Evolutionary conservation across 2,329 filamentous ascomycete genomes (phyloP).

Genomic region (Claviceps cyperi): DNA sequence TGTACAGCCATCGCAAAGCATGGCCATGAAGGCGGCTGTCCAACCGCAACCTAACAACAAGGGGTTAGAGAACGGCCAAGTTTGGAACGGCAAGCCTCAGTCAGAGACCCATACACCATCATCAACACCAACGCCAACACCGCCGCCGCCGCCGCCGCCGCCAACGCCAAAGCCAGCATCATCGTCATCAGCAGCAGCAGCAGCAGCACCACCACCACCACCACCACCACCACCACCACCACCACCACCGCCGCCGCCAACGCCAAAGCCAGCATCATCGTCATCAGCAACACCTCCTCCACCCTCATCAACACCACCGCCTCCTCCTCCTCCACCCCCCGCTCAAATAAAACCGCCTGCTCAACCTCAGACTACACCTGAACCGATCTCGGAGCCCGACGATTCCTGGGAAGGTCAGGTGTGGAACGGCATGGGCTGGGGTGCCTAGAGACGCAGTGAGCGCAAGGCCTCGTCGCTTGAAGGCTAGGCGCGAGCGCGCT

Average conservation of each 20-base stretch:
- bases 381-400: neutral
- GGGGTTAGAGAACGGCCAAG: neutral
- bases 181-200: neutral
- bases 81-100: conserved; percentile 2
- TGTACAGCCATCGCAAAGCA: neutral
- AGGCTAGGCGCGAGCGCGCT: neutral
- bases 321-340: neutral
- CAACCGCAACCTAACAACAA: neutral
- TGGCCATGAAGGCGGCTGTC: too few relatives aligned
- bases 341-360: neutral
- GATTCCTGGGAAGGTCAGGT: conserved; percentile 3
- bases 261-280: too few relatives aligned
- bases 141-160: too few relatives aligned
- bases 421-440: conserved; percentile 4
- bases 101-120: neutral
- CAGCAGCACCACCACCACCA: neutral
- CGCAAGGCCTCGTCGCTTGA: neutral
- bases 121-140: neutral
- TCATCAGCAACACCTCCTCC: too few relatives aligned
- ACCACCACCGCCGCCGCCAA: neutral
- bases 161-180: too few relatives aligned
- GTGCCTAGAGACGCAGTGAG: neutral
- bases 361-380: neutral
- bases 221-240: neutral
- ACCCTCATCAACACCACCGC: neutral